A percentile compares a stretch with the other conserved stretches of the same genome.
Evolutionary conservation across 1,284 basidiomycete species (phyloP).

Genomic region (Coriolopsis trogii): DNA sequence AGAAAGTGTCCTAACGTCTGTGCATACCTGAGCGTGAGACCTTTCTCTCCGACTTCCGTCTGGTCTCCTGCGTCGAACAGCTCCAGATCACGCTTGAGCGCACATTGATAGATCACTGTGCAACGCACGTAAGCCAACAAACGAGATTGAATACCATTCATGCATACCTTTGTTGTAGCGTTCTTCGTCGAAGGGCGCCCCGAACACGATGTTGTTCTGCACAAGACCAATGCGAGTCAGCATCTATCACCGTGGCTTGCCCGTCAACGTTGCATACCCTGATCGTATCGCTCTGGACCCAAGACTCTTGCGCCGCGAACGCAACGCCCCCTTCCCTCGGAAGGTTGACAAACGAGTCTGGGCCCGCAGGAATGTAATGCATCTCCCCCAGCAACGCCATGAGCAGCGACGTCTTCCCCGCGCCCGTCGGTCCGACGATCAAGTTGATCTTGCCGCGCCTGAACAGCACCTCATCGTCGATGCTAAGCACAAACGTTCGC

Average conservation of each 20-base stretch:
- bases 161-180: slow-evolving; percentile 45
- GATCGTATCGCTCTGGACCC: slow-evolving; percentile 65
- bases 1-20: neutral
- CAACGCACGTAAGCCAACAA: too few relatives aligned
- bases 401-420: slow-evolving; percentile 53
- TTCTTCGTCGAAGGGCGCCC: slow-evolving; percentile 44
- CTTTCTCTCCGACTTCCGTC: slow-evolving; percentile 74
- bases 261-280: slow-evolving; percentile 31
- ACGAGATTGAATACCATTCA: too few relatives aligned
- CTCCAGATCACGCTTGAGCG: slow-evolving; percentile 61
- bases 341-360: slow-evolving; percentile 65
- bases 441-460: slow-evolving; percentile 61
- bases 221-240: neutral
- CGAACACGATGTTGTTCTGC: slow-evolving; percentile 49
- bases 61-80: slow-evolving; percentile 74
- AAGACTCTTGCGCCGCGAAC: slow-evolving; percentile 79
- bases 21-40: slow-evolving; percentile 51
- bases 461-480: slow-evolving; percentile 60
- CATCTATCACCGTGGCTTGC: neutral
- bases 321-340: slow-evolving; percentile 68
- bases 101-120: slow-evolving; percentile 64
- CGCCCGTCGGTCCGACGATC: slow-evolving; percentile 66
- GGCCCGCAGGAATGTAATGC: slow-evolving; percentile 56
- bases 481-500: slow-evolving; percentile 50
- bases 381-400: slow-evolving; percentile 67